Evolutionary conservation across 352 stramenopile genomes (phyloP), one percentile per base, ranked within the genome.

Genomic region (Chrysophaeum taylorii): DNA sequence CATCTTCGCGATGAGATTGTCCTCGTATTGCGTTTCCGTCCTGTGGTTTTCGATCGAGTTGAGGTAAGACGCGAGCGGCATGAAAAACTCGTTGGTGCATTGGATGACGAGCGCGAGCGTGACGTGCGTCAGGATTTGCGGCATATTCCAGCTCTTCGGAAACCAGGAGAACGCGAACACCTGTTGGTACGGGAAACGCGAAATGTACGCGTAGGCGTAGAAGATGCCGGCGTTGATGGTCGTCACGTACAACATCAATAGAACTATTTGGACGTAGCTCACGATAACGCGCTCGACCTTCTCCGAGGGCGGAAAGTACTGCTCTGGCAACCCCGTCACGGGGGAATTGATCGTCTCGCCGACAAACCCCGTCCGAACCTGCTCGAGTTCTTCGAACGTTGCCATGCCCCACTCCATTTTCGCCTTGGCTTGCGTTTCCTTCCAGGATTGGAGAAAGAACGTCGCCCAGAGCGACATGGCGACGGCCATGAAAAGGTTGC

Each of bases 31-130:
- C 0, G 91, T 95, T 74, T 98, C 92, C 0, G 93, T 98, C 68
- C 91, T 85, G 74, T 98, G 94, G 80, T 98, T 98, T 74, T 98
- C 94, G 73, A 91, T 90, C 62, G 97, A 83, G 77, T 96, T 98
- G 38, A 99, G 78, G 53, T 85, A 85, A 31, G 89, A 82, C 5
- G 94, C 94, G 29, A 98, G 78, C 57, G 70, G 79, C 63, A 87
- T 90, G 61, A 98, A 95, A 18, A 92, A 81, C 64, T 85, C 91
- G 75, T 97, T 97, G 50, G 97, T 82, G 23, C 97, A 70, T 60
- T 94, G 77, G 77, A 98, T 94, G 71, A 91, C 87, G 9, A 98
- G 73, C 0, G 89, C 88, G 69, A 45, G 48, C 0, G 4, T 15
- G 37, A 61, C 39, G 36, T 70, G 39, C 33, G 53, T 50, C 27